A percentile compares a stretch with the other conserved stretches of the same genome.
Evolutionary conservation across 164 flowering plant genomes (phyloP).

Genomic region (Nymphaea thermarum): DNA sequence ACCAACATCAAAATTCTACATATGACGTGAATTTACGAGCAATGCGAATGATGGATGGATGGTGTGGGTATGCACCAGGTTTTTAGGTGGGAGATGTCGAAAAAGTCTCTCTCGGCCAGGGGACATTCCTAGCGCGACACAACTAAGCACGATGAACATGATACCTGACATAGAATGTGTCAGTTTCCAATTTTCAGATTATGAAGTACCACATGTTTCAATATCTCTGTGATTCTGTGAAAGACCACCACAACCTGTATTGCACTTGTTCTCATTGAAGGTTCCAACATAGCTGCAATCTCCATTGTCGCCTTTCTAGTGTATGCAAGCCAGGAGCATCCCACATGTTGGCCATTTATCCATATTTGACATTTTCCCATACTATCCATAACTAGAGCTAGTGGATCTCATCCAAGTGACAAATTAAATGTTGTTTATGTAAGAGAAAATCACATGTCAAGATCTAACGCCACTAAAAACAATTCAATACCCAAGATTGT

Average conservation of each 20-base stretch:
- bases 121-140: neutral
- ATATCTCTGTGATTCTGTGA: slow-evolving; percentile 81
- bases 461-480: no score
- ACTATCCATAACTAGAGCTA: slow-evolving; percentile 69
- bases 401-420: slow-evolving; percentile 53
- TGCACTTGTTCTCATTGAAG: slow-evolving; percentile 46
- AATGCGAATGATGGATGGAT: no score
- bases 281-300: slow-evolving; percentile 57
- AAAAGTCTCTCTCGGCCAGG: no score
- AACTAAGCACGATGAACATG: neutral
- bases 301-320: slow-evolving; percentile 40
- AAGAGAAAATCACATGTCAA: neutral
- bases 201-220: slow-evolving; percentile 5
- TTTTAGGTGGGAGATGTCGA: no score
- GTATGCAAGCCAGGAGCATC: slow-evolving; percentile 80
- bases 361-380: slow-evolving; percentile 92
- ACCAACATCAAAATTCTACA: no score
- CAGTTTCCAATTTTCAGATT: neutral
- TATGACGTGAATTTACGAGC: no score
- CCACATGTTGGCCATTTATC: slow-evolving; percentile 71
- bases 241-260: slow-evolving; percentile 44
- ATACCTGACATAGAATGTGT: neutral
- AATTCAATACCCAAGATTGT: no score
- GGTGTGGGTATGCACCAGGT: no score
- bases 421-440: slow-evolving; percentile 49